These are phyloP conservation scores for Mycosarcoma maydis DNA, from an alignment of 1,284 basidiomycete species.

Conservation along the genomic window DNA sequence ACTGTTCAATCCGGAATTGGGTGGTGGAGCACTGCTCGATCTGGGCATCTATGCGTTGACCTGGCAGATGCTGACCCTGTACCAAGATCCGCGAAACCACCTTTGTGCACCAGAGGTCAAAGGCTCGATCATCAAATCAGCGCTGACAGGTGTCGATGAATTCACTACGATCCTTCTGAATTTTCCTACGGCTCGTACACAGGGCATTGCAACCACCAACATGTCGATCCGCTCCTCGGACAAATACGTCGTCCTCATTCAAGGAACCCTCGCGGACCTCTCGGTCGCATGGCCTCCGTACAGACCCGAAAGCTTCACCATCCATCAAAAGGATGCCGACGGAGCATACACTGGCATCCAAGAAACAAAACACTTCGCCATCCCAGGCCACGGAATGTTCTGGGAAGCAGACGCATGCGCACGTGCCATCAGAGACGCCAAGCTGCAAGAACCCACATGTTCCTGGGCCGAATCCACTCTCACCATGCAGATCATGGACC, in stretches of 20 bases:
- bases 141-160: constrained; percentile 80
- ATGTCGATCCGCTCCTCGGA: constrained; percentile 18
- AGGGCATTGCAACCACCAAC: constrained; percentile 48
- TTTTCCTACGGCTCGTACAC: constrained; percentile 71
- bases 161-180: constrained; percentile 80
- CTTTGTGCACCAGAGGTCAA: constrained; percentile 70
- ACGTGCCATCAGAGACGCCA: constrained; percentile 78
- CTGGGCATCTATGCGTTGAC: constrained; percentile 68
- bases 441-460: constrained; percentile 79
- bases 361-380: constrained; percentile 71
- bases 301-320: constrained; percentile 63
- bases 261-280: constrained; percentile 69
- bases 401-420: constrained; percentile 81
- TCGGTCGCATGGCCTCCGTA: constrained; percentile 74
- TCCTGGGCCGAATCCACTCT: constrained; percentile 69
- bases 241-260: constrained; percentile 36
- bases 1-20: constrained; percentile 81
- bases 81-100: constrained; percentile 70
- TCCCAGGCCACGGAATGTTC: constrained; percentile 70
- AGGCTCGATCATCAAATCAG: constrained; percentile 75
- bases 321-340: constrained; percentile 47
- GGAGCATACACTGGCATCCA: constrained; percentile 28
- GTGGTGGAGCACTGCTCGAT: constrained; percentile 85
- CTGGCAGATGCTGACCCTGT: constrained; percentile 56
- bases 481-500: constrained; percentile 57